phyloP scores from a whole-genome alignment of 2,329 filamentous ascomycete species.

The Fusarium bactridioides region DNA sequence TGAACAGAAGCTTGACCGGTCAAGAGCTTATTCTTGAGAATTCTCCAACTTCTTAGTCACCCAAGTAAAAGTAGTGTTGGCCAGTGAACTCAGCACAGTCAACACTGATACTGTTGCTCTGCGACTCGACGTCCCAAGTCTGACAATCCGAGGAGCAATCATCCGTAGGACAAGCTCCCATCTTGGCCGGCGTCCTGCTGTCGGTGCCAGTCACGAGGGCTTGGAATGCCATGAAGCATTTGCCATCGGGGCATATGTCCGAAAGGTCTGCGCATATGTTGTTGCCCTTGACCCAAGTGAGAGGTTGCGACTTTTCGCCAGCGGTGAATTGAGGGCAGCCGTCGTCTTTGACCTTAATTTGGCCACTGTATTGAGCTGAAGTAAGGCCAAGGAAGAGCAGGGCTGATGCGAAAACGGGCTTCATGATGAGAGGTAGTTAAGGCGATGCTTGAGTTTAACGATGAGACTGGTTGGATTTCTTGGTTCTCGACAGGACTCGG shows the following conservation, averaged over 20 bases:
- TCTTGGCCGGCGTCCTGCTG: not conserved
- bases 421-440: not conserved
- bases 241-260: not conserved
- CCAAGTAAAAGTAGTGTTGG: conserved; percentile 10
- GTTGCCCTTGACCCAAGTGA: not conserved
- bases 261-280: conserved; percentile 13
- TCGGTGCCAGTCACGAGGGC: not conserved
- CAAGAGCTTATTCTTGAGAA: not conserved
- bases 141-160: not conserved
- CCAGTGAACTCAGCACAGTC: conserved; percentile 9
- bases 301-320: not conserved
- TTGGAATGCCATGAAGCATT: conserved; percentile 4
- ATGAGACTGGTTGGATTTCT: not conserved
- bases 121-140: not conserved
- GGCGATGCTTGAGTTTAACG: accelerated
- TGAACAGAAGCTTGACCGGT: conserved; percentile 30
- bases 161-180: not conserved
- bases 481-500: not conserved
- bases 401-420: not conserved
- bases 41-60: not conserved
- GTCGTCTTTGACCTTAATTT: conserved; percentile 4
- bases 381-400: not conserved
- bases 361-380: conserved; percentile 1
- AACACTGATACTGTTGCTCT: not conserved
- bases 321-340: not conserved